A percentile compares a stretch with the other conserved stretches of the same genome.
Evolutionary conservation across 345 rosid species (phyloP).

Genomic region (Capsella bursapastoris): DNA sequence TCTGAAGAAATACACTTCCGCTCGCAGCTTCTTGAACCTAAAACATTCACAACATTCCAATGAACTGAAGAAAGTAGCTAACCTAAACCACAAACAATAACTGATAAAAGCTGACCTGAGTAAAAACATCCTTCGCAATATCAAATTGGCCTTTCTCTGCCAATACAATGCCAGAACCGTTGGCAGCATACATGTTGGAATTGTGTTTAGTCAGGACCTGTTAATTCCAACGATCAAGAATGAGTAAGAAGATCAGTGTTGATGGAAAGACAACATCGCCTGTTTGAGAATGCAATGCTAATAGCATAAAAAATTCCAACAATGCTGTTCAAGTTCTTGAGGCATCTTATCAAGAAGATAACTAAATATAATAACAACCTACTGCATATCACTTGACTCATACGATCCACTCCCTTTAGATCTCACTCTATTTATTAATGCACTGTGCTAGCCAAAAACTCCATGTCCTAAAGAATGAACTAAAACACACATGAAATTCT

Average conservation of each 20-base stretch:
- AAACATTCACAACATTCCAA: conserved; percentile 32
- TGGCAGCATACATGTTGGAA: conserved; percentile 94
- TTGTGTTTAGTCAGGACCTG: conserved; percentile 93
- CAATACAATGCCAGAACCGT: conserved; percentile 93
- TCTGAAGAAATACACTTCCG: conserved; percentile 92
- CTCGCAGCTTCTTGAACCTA: conserved; percentile 99
- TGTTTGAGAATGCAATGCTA: conserved; percentile 5
- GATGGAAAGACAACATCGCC: conserved; percentile 8
- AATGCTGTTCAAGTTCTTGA: not conserved
- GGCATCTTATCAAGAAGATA: not conserved
- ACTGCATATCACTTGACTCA: not conserved
- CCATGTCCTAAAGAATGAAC: not conserved
- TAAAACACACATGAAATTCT: not conserved
- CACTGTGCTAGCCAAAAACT: conserved; percentile 11
- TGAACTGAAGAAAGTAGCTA: conserved; percentile 20
- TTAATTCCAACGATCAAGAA: conserved; percentile 15
- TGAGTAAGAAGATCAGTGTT: conserved; percentile 13
- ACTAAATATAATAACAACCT: not conserved
- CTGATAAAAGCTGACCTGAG: conserved; percentile 60
- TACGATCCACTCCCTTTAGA: not conserved
- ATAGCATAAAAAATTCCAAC: not conserved
- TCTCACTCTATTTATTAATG: conserved; percentile 8
- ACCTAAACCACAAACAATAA: conserved; percentile 26
- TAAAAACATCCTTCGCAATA: conserved; percentile 93
- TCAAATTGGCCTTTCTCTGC: conserved; percentile 98